A percentile compares a stretch with the other conserved stretches of the same genome.
Evolutionary conservation across 2,329 filamentous ascomycete species (phyloP).

Genomic region (Neurospora sp.): DNA sequence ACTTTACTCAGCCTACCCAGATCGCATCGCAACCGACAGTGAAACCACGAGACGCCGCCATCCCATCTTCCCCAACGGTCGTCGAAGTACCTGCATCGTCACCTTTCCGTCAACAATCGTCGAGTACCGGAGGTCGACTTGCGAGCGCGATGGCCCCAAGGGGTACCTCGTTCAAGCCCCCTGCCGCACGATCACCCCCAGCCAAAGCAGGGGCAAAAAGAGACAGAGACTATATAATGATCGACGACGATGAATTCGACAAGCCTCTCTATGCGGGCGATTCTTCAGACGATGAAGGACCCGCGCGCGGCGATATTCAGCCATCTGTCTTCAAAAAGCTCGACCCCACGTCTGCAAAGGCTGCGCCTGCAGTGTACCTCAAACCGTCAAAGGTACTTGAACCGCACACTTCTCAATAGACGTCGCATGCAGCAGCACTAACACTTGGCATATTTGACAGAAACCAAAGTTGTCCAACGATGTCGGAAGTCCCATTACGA

Average conservation of each 20-base stretch:
- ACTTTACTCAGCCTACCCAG: slow-evolving; percentile 38
- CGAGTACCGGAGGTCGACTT: slow-evolving; percentile 17
- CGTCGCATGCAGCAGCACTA: neutral
- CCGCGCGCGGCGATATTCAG: slow-evolving; percentile 50
- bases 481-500: slow-evolving; percentile 11
- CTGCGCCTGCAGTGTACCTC: neutral
- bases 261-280: slow-evolving; percentile 33
- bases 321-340: slow-evolving; percentile 46
- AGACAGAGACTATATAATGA: slow-evolving; percentile 23
- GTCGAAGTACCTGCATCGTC: slow-evolving; percentile 88
- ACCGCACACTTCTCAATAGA: neutral
- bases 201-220: slow-evolving; percentile 16
- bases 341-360: slow-evolving; percentile 4
- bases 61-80: slow-evolving; percentile 34
- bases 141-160: slow-evolving; percentile 58
- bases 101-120: slow-evolving; percentile 44
- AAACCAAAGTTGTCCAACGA: slow-evolving; percentile 2
- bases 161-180: slow-evolving; percentile 57
- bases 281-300: slow-evolving; percentile 46
- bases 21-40: slow-evolving; percentile 32
- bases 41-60: slow-evolving; percentile 14
- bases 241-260: slow-evolving; percentile 22
- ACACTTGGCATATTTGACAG: slow-evolving; percentile 1
- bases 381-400: neutral
- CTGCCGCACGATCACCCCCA: slow-evolving; percentile 15